Evolutionary conservation across 139 green algal species (phyloP).

Genomic region (Mychonastes homosphaera): DNA sequence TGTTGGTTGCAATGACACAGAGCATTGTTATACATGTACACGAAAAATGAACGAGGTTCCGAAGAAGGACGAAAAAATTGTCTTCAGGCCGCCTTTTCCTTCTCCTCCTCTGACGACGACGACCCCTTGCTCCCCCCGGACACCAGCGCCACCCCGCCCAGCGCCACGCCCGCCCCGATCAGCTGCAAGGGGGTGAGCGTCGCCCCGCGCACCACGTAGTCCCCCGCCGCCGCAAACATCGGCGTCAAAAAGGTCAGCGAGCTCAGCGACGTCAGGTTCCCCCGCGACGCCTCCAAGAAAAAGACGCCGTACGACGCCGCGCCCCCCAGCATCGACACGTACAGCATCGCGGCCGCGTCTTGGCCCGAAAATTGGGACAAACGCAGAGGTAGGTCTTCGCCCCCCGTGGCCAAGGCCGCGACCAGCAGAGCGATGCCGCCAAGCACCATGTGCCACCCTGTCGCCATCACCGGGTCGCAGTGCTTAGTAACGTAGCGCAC

Average conservation of each 20-base stretch:
- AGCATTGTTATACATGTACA: too few relatives aligned
- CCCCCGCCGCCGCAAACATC: constrained; percentile 33
- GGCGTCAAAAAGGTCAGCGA: constrained; percentile 95
- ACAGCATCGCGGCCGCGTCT: constrained; percentile 38
- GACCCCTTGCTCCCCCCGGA: too few relatives aligned
- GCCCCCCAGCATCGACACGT: constrained; percentile 82
- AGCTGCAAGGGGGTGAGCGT: constrained; percentile 76
- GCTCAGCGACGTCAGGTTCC: constrained; percentile 77
- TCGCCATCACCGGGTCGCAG: constrained; percentile 87
- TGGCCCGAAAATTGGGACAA: constrained; percentile 12
- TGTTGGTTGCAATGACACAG: too few relatives aligned
- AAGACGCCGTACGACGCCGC: constrained; percentile 76
- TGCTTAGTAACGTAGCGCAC: constrained; percentile 70
- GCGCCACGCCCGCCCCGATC: constrained; percentile 68
- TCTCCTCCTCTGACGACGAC: too few relatives aligned
- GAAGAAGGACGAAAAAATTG: too few relatives aligned
- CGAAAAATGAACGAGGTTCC: too few relatives aligned
- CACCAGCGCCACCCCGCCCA: constrained; percentile 76
- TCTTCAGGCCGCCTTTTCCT: too few relatives aligned
- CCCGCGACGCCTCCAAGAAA: constrained; percentile 63
- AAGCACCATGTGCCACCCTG: constrained; percentile 96
- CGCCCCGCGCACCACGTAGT: constrained; percentile 75
- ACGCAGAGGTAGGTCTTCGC: too few relatives aligned
- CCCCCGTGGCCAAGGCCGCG: constrained; percentile 20
- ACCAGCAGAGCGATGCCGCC: constrained; percentile 64